Percentiles rank a stretch among this genome's conserved stretches.
phyloP scores from a whole-genome alignment of 768 basidiomycete genomes.

The button mushroom (Agaricus bisporus) region DNA sequence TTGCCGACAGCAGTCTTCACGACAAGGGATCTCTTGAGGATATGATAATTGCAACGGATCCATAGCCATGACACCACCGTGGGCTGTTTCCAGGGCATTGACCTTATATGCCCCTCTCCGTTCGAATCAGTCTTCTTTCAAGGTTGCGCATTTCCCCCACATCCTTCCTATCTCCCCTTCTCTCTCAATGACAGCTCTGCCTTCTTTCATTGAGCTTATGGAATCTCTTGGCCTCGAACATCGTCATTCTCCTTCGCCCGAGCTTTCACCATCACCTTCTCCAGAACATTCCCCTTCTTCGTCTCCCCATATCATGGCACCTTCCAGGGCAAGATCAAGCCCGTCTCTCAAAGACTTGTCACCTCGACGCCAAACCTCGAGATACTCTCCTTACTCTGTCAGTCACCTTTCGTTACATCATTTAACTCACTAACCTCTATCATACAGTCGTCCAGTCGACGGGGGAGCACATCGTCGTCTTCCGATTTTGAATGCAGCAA shows the following conservation, averaged over 20 bases:
- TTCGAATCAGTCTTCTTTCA: constrained; percentile 20
- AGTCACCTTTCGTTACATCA: constrained; percentile 13
- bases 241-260: constrained; percentile 11
- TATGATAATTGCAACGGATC: constrained; percentile 11
- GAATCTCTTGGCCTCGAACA: constrained; percentile 71
- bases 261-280: constrained; percentile 27
- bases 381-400: constrained; percentile 50
- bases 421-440: not conserved
- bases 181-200: constrained; percentile 59
- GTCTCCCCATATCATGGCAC: constrained; percentile 27
- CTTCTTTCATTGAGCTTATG: constrained; percentile 87
- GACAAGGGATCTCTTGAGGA: constrained; percentile 9
- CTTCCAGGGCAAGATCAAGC: constrained; percentile 37
- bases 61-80: constrained; percentile 43
- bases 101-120: constrained; percentile 32
- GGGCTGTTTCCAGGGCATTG: constrained; percentile 48
- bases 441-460: constrained; percentile 11
- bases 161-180: constrained; percentile 15
- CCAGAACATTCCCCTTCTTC: constrained; percentile 41
- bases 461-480: constrained; percentile 15
- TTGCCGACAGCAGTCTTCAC: constrained; percentile 44
- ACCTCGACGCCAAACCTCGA: constrained; percentile 29
- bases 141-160: constrained; percentile 31
- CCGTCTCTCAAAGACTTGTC: constrained; percentile 37
- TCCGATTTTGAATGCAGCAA: constrained; percentile 9